These are phyloP conservation scores for Agrocybe pediades DNA, from an alignment of 768 basidiomycete species.

Conservation along the genomic window DNA sequence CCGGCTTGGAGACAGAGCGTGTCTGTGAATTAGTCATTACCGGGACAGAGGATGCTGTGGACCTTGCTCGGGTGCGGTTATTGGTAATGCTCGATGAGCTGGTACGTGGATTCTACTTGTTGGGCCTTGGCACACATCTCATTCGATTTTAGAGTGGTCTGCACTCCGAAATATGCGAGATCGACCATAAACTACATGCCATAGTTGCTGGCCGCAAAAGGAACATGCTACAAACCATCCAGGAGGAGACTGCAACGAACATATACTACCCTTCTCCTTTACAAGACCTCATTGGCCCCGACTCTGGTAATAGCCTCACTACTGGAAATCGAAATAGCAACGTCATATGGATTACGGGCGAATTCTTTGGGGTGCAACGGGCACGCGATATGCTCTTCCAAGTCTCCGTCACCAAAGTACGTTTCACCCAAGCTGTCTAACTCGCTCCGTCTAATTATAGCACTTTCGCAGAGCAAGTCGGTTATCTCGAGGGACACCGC, in stretches of 20 bases:
- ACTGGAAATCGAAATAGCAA: conserved; percentile 62
- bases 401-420: conserved; percentile 82
- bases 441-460: conserved; percentile 3
- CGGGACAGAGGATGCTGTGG: conserved; percentile 86
- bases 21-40: conserved; percentile 93
- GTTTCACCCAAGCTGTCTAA: conserved; percentile 15
- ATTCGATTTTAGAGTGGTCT: conserved; percentile 70
- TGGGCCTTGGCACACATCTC: conserved; percentile 15
- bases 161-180: conserved; percentile 88
- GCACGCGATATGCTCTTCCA: conserved; percentile 95
- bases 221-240: conserved; percentile 83
- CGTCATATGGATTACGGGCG: conserved; percentile 94
- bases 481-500: conserved; percentile 93
- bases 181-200: conserved; percentile 92
- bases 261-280: conserved; percentile 93
- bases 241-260: conserved; percentile 97
- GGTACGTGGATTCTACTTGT: conserved; percentile 48
- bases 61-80: conserved; percentile 86
- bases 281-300: conserved; percentile 80
- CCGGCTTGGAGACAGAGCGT: conserved; percentile 91
- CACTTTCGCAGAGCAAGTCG: conserved; percentile 67
- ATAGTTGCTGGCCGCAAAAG: conserved; percentile 92
- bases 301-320: conserved; percentile 44
- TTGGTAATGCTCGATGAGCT: conserved; percentile 95
- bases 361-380: conserved; percentile 94